Evolutionary conservation across 805 yeast genomes (phyloP).

Genomic region (Zygosaccharomyces kombuchaensis): DNA sequence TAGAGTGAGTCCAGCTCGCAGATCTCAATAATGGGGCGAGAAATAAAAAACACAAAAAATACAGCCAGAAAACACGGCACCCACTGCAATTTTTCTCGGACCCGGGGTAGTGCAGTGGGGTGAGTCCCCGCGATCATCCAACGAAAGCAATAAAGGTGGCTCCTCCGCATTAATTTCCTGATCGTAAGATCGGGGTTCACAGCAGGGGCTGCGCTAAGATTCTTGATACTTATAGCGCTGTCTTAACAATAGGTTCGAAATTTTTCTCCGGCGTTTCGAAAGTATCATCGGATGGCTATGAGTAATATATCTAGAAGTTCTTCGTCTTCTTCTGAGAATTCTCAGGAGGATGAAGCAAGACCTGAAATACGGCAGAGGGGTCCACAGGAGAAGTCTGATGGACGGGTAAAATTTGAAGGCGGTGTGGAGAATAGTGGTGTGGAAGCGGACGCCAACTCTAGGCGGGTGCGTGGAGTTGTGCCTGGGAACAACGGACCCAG

Average conservation of each 20-base stretch:
- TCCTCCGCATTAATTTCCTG: neutral
- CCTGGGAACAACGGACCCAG: neutral
- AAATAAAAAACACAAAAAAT: too few species aligned
- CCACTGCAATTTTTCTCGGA: neutral
- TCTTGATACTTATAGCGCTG: neutral
- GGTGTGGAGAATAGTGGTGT: slow-evolving; percentile 4
- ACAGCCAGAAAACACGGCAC: neutral
- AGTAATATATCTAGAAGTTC: slow-evolving; percentile 6
- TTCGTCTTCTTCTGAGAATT: slow-evolving; percentile 6
- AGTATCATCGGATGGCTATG: neutral
- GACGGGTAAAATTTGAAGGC: slow-evolving; percentile 9
- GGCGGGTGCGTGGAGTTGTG: neutral
- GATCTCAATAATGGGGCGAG: neutral
- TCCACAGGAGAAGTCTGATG: slow-evolving; percentile 2
- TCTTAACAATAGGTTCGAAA: neutral
- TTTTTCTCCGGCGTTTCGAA: neutral
- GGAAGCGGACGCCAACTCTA: too few species aligned
- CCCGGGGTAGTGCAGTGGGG: neutral
- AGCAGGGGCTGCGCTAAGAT: neutral
- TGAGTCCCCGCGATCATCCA: neutral
- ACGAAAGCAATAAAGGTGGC: neutral
- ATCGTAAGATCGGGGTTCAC: neutral
- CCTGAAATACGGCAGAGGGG: neutral
- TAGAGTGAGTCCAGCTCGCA: neutral
- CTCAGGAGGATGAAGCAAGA: neutral